Conservation (phyloP, 805 yeast genomes). For the Clavispora carvajalis region DNA sequence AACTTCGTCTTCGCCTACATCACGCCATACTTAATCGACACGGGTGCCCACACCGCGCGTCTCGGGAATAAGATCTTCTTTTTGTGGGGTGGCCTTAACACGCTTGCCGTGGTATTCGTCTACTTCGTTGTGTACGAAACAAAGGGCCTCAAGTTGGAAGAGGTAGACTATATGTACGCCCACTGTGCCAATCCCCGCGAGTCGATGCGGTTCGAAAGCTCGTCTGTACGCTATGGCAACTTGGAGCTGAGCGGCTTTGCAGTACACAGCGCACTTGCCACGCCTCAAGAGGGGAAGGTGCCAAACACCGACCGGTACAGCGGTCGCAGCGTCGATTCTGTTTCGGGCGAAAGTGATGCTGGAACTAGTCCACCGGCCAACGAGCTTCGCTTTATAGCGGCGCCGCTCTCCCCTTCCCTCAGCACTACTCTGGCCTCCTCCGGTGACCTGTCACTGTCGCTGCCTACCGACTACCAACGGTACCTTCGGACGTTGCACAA, state of each 20-base stretch:
- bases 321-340: background rate
- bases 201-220: slow-evolving; percentile 42
- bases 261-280: slow-evolving; percentile 4
- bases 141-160: slow-evolving; percentile 73
- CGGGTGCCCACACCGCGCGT: slow-evolving; percentile 62
- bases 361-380: too few relatives aligned
- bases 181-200: slow-evolving; percentile 51
- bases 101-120: slow-evolving; percentile 53
- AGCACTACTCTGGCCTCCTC: slow-evolving; percentile 12
- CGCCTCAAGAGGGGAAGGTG: slow-evolving; percentile 5
- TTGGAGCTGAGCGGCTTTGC: slow-evolving; percentile 7
- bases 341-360: too few relatives aligned
- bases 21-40: slow-evolving; percentile 71
- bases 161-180: slow-evolving; percentile 70
- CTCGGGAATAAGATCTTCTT: slow-evolving; percentile 71
- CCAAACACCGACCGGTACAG: background rate
- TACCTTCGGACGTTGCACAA: slow-evolving; percentile 15
- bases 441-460: slow-evolving; percentile 3
- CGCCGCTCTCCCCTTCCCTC: slow-evolving; percentile 6
- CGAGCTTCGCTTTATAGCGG: background rate
- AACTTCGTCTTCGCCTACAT: slow-evolving; percentile 70
- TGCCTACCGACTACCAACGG: slow-evolving; percentile 16
- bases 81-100: slow-evolving; percentile 72
- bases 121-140: slow-evolving; percentile 74
- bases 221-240: slow-evolving; percentile 27